These are phyloP conservation scores for Ambrosia artemisiifolia DNA, from an alignment of 129 eudicot genomes.

Conservation along the genomic window DNA sequence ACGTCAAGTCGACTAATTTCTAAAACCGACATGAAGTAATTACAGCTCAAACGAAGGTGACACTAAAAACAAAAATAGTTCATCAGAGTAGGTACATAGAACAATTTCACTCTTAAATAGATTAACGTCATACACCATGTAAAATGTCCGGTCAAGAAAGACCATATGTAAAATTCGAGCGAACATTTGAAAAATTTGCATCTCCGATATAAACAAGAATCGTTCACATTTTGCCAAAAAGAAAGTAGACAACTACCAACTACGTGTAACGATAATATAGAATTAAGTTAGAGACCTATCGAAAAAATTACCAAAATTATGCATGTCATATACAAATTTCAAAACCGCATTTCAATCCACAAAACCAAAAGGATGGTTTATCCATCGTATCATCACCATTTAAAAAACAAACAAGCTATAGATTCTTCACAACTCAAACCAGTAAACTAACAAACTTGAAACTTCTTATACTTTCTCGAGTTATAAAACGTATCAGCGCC, in stretches of 20 bases:
- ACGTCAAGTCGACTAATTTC: constrained; percentile 35
- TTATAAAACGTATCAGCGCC: neutral
- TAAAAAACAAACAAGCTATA: neutral
- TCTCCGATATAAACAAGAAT: neutral
- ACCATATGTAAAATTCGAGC: neutral
- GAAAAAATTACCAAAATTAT: neutral
- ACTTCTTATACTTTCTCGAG: neutral
- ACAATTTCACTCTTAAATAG: neutral
- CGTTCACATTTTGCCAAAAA: neutral
- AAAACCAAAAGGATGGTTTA: neutral
- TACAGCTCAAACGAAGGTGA: constrained; percentile 31
- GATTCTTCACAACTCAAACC: neutral
- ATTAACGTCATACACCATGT: neutral
- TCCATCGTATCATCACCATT: neutral
- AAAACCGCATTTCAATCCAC: neutral
- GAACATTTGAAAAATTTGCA: neutral
- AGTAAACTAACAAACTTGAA: neutral
- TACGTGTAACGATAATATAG: neutral
- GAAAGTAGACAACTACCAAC: neutral
- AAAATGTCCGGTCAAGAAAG: neutral
- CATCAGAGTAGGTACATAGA: constrained; percentile 15
- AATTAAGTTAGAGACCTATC: neutral
- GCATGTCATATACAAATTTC: neutral
- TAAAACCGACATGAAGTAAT: constrained; percentile 33
- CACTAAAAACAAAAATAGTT: constrained; percentile 27